Conservation (phyloP, 345 rosid genomes). For the Hypericum perforatum region DNA sequence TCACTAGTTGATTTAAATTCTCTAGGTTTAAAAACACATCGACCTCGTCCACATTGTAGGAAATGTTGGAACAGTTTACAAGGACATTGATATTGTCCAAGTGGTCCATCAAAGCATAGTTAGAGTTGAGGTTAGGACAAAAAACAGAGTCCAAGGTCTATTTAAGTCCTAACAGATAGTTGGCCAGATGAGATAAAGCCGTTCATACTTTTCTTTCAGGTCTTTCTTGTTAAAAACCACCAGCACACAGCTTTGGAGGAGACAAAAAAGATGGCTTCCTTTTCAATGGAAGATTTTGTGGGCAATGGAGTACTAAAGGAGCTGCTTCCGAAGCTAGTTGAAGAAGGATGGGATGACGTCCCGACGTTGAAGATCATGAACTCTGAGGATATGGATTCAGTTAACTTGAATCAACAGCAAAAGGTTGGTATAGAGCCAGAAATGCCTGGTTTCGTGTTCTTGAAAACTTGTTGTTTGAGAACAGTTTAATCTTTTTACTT, state of each 20-base stretch:
- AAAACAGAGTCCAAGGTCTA: background rate
- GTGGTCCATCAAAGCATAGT: no score
- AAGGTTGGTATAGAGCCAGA: conserved; percentile 26
- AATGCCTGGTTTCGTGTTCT: background rate
- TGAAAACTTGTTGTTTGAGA: background rate
- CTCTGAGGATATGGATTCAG: conserved; percentile 43
- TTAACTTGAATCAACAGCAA: conserved; percentile 43
- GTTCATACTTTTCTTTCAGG: background rate
- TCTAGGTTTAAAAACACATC: no score
- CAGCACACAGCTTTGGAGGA: conserved; percentile 4
- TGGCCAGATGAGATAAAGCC: no score
- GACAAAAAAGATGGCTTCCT: conserved; percentile 42
- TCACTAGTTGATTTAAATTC: no score
- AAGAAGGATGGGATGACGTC: conserved; percentile 73
- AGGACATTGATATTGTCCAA: no score
- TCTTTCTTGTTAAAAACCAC: background rate
- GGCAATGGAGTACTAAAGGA: conserved; percentile 42
- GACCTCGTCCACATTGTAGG: no score
- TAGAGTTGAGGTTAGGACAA: no score
- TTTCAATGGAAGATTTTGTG: conserved; percentile 47
- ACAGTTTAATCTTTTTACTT: conserved; percentile 7
- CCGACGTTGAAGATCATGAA: conserved; percentile 62
- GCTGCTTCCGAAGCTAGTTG: conserved; percentile 43
- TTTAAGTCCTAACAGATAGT: background rate
- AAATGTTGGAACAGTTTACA: no score